Base-by-base conservation (phyloP, 1,284 basidiomycete species). In the Ustilago bromivora region DNA sequence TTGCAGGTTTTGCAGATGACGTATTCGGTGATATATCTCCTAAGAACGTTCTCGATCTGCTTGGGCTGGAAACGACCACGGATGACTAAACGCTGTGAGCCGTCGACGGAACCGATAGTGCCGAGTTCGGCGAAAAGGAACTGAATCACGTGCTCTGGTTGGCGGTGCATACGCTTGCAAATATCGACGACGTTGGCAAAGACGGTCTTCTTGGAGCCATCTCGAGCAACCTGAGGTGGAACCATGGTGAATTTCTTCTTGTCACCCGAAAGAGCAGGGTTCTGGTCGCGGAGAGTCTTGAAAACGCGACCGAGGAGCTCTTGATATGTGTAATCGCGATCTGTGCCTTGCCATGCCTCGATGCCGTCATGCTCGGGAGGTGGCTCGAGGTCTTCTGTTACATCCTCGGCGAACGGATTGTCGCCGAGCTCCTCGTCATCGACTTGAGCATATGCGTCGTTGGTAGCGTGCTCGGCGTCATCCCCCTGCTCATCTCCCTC, bases 1-100 rank as follows among this genome's bases (percentile, higher is more conserved):
- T 98, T 98, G 91, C 96, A 99, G 46, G 96, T 99, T 88, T 98
- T 97, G 91, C 96, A 99, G 49, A 95, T 98, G 67, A 99, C 97
- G 88, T 99, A 99, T 88, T 99, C 96, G 81, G 96, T 96, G 84
- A 99, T 98, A 87, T 99, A 99, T 78, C 95, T 91, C 86, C 96
- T 90, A 78, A 99, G 88, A 10, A 99, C 95, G 86, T 98, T 98
- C 88, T 99, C 97, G 79, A 99, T 93, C 87, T 98, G 96, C 88
- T 98, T 98, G 85, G 96, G 96, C 86, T 96, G 95, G 91, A 98
- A 99, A 75, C 95, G 91, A 85, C 96, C 96, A 87, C 94, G 96
- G 89, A 99, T 98, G 81, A 99, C 93, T 66, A 99, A 89, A 63
- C 96, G 92, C 46, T 94, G 93, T 4, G 92, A 91, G 69, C 95